Base-by-base conservation (phyloP, 202 grass and related monocot genomes). In the Hordeum pubiflorum region DNA sequence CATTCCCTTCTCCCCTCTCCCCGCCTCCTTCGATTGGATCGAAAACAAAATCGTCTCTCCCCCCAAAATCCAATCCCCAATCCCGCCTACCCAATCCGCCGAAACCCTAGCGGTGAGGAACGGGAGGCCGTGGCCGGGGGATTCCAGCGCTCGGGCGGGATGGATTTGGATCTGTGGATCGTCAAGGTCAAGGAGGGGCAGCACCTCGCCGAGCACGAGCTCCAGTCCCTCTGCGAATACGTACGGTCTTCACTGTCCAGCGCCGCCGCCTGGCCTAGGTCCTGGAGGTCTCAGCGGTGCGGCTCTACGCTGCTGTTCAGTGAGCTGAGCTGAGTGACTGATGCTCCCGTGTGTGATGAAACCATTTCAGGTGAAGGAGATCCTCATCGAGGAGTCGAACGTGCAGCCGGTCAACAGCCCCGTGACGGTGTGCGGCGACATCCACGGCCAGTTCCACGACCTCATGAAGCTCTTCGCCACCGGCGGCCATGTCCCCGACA, bases 81-180 rank as follows among this genome's bases (percentile, higher is more conserved):
- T 17, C 68, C 66, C 1, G 13, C 2, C 41, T 13, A 40, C 1
- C 34, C 66, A 41, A 39, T 43, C 66, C n/a, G 10, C 20, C 20
- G 29, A 52, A 72, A 52, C 69, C 69, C 43, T 52, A 72, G 69
- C 69, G 2, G 4, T 4, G 24, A 26, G 4, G 21, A 13, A 59
- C 69, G 7, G 68, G 23, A 32, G 69, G 69, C 10, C 18, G 69
- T 26, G 8, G 40, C 43, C 24, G 43, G 24, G 7, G 8, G 43
- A 12, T 52, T 52, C 69, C 24, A 32, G 69, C 43, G 1, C 23
- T n/a, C 24, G 0, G 43, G 43, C 69, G 69, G 11, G 23, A 99
- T 99, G 96, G 92, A 94, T 91, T 96, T 99, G 80, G 96, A 96
- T 96, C 96, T 93, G 86, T 99, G 96, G 92, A 99, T 99, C 90